phyloP scores from a whole-genome alignment of 306 rosid species.

The Oemleria cerasiformis region DNA sequence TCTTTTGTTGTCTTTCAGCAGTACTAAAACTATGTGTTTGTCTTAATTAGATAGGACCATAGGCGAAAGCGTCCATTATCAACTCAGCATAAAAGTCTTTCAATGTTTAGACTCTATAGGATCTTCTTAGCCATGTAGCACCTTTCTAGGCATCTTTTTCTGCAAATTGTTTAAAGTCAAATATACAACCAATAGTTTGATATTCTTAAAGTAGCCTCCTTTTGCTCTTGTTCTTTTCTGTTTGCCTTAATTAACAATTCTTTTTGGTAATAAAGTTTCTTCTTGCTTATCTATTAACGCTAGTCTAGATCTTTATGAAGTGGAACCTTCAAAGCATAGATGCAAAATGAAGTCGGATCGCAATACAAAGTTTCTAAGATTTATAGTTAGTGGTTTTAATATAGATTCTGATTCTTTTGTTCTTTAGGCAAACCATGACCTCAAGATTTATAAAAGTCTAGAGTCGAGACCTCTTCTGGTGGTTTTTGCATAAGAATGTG shows the following conservation, averaged over 20 bases:
- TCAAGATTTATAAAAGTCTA: background rate
- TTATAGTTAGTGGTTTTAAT: slow-evolving; percentile 16
- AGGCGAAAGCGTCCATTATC: slow-evolving; percentile 2
- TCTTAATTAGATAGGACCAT: background rate
- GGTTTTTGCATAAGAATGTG: slow-evolving; percentile 14
- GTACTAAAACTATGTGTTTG: background rate
- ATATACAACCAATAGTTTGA: slow-evolving; percentile 21
- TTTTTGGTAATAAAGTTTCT: slow-evolving; percentile 19
- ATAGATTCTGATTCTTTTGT: slow-evolving; percentile 21
- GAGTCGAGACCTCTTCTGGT: background rate
- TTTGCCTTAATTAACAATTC: slow-evolving; percentile 20
- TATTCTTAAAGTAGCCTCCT: slow-evolving; percentile 33
- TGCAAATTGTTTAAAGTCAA: slow-evolving; percentile 9
- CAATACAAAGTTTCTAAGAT: slow-evolving; percentile 11
- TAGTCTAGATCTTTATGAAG: slow-evolving; percentile 5
- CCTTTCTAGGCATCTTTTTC: slow-evolving; percentile 16
- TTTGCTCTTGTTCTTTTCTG: slow-evolving; percentile 35
- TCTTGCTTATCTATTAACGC: slow-evolving; percentile 10
- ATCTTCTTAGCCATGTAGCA: slow-evolving; percentile 1
- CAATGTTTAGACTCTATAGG: background rate
- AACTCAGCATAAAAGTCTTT: background rate
- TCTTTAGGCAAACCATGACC: slow-evolving; percentile 9
- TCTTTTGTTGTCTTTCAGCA: background rate
- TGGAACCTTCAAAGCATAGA: slow-evolving; percentile 1
- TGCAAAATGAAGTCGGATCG: slow-evolving; percentile 13